Base-by-base conservation (phyloP, 108 stramenopile species). In the Fragilaria crotonensis region DNA sequence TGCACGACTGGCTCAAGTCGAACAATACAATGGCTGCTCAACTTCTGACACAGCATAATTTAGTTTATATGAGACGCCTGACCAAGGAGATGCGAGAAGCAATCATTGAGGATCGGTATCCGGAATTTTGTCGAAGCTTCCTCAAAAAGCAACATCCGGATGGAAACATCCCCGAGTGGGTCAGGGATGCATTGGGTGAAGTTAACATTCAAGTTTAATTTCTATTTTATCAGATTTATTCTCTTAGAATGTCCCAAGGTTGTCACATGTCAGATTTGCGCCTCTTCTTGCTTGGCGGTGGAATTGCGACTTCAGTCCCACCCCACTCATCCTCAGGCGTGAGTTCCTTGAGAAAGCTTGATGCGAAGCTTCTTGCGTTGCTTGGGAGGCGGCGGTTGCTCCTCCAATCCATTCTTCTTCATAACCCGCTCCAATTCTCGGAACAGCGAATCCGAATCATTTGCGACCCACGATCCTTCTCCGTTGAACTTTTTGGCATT, bases 41-140 rank as follows among this genome's bases (percentile, higher is more conserved):
- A 60, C 61, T 96, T 22, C 57, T 98, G 57, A 97, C 96, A 28
- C 83, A 90, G 57, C 98, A 98, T 72, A 98, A 98, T 61, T 61
- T 98, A 45, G 83, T 85, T 11, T 98, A 96, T 64, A 95, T 98
- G 95, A 90, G 95, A 90, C 30, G 62, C 30, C 47, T 98, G 30
- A 85, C 81, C 45, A 67, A 83, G 1, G 52, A 64, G 23, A 98
- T 98, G 98, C 80, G 98, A 60, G 49, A 80, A 29, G 87, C 95
- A 4, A 95, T 97, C 33, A 52, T 95, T 27, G 76, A 87, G 46
- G 73, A 82, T 45, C 30, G 56, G 1, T 98, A 79, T 67, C 75
- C 62, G 20, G 64, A 60, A 20, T 98, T 90, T 77, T 90, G 84
- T 7, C 30, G 36, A 41, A 22, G 54, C 2, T 98, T 95, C 64